A percentile compares a stretch with the other conserved stretches of the same genome.
Conservation (phyloP, 1,139 yeast species). For the Eremothecium gossypii region DNA sequence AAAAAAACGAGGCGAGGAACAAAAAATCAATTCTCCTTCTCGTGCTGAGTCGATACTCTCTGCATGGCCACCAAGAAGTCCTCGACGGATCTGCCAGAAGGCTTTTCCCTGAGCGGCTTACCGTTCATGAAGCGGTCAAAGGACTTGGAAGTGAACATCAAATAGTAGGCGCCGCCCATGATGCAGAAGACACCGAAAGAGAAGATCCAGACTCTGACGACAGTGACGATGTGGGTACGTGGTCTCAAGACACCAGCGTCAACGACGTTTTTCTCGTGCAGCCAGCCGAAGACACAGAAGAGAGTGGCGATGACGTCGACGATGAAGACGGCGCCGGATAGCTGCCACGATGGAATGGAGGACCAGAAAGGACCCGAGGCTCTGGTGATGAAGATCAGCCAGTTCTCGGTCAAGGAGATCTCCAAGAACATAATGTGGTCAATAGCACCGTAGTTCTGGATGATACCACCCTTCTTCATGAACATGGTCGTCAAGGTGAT, state of each 20-base stretch:
- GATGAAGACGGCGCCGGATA: constrained; percentile 81
- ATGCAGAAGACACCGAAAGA: constrained; percentile 94
- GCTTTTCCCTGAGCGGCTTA: constrained; percentile 56
- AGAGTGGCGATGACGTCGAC: constrained; percentile 86
- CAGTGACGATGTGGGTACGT: constrained; percentile 94
- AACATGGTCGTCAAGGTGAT: constrained; percentile 86
- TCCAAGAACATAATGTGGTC: constrained; percentile 90
- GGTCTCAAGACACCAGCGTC: too few species aligned
- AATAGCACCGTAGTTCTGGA: constrained; percentile 87
- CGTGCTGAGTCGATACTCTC: constrained; percentile 98
- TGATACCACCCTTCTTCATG: constrained; percentile 78
- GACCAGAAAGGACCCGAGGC: constrained; percentile 97
- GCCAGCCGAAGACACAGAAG: constrained; percentile 91
- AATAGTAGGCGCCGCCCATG: constrained; percentile 93
- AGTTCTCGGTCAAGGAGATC: constrained; percentile 87
- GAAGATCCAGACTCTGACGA: constrained; percentile 89
- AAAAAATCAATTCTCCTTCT: constrained; percentile 39
- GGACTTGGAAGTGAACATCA: constrained; percentile 77
- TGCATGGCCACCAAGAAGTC: constrained; percentile 96
- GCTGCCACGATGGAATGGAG: constrained; percentile 88
- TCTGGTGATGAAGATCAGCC: constrained; percentile 93
- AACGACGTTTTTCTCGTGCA: constrained; percentile 43
- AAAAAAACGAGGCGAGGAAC: neutral
- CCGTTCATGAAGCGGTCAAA: constrained; percentile 95
- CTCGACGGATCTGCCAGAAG: constrained; percentile 75